Evolutionary conservation across 2,329 filamentous ascomycete species (phyloP).

Genomic region (Fusarium sacchari): DNA sequence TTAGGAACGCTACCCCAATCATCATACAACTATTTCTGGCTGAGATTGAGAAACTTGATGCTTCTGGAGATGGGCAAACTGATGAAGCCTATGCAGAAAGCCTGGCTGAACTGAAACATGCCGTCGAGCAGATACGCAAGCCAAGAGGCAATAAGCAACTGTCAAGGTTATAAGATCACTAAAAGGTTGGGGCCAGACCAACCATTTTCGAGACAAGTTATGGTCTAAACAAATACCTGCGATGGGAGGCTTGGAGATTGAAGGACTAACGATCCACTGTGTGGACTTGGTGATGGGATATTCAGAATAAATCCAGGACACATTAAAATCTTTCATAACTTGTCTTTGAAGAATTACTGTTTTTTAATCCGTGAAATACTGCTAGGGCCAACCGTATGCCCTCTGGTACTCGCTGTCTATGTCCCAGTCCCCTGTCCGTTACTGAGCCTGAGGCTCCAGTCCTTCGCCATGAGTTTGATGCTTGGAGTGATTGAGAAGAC

Average conservation of each 20-base stretch:
- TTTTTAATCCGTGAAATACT: not conserved
- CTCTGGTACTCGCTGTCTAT: not conserved
- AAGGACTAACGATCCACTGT: accelerated
- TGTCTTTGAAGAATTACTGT: accelerated
- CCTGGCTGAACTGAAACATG: not conserved
- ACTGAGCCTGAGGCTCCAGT: not conserved
- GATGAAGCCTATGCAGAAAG: not conserved
- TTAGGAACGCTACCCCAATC: not conserved
- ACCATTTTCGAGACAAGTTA: too few relatives aligned
- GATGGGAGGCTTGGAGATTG: not conserved
- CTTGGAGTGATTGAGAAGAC: not conserved
- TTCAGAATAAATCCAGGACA: not conserved
- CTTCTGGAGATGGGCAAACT: not conserved
- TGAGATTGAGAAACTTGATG: not conserved
- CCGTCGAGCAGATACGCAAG: not conserved
- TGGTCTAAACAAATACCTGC: too few relatives aligned
- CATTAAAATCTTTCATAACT: not conserved
- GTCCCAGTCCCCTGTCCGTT: not conserved
- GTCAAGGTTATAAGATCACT: not conserved
- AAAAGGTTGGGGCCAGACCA: too few relatives aligned
- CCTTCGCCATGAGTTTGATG: not conserved
- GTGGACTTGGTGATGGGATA: not conserved
- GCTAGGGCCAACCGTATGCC: not conserved
- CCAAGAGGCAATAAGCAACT: not conserved
- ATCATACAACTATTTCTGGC: not conserved